Conservation (phyloP, 129 eudicot genomes). For the Artemisia tridentata region DNA sequence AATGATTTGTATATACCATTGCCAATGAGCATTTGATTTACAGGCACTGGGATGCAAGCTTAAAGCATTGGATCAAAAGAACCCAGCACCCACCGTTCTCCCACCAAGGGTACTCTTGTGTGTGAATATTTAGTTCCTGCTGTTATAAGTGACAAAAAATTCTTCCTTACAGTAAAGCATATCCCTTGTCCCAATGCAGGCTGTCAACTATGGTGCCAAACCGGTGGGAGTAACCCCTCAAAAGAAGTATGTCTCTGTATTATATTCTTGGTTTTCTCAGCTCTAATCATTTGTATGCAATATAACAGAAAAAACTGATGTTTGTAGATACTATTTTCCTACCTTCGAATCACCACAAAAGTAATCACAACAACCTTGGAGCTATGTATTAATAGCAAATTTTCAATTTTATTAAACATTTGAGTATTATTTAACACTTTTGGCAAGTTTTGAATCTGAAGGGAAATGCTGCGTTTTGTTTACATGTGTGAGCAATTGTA, state of each 20-base stretch:
- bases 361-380: not conserved
- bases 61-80: slow-evolving; percentile 41
- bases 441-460: not conserved
- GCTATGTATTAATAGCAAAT: not conserved
- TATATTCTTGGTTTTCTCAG: slow-evolving; percentile 5
- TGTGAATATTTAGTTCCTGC: slow-evolving; percentile 7
- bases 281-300: slow-evolving; percentile 13
- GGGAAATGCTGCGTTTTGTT: no score
- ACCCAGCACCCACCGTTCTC: slow-evolving; percentile 38
- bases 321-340: not conserved
- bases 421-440: not conserved
- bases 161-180: slow-evolving; percentile 6
- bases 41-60: slow-evolving; percentile 71
- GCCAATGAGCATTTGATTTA: slow-evolving; percentile 25
- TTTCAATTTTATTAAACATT: not conserved
- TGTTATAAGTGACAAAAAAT: slow-evolving; percentile 22
- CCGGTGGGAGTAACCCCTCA: slow-evolving; percentile 30
- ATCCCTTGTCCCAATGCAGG: slow-evolving; percentile 37
- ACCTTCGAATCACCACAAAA: not conserved
- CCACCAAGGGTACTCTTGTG: slow-evolving; percentile 44
- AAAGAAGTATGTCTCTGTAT: slow-evolving; percentile 42
- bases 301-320: not conserved
- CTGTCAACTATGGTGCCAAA: slow-evolving; percentile 33
- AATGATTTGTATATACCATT: not conserved
- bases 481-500: no score